Conservation (phyloP, 495 filamentous ascomycete genomes). For the Peziza echinospora region DNA sequence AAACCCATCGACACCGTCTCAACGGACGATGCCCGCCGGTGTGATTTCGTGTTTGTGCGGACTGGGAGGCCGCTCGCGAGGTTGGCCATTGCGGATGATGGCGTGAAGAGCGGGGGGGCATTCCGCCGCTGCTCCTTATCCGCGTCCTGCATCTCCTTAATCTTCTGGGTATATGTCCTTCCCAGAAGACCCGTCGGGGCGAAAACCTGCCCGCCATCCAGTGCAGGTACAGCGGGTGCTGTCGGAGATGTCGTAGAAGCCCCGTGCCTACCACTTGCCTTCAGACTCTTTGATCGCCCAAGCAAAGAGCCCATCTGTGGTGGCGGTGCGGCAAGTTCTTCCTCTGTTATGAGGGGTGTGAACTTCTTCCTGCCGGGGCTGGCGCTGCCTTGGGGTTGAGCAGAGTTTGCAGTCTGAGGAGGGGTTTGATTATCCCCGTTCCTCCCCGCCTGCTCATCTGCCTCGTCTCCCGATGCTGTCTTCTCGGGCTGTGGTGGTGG, state of each 20-base stretch:
- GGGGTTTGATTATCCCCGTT: conserved; percentile 4
- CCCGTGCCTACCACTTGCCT: conserved; percentile 3
- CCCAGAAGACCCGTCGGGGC: conserved; percentile 17
- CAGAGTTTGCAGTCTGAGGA: conserved; percentile 2
- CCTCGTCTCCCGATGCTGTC: conserved; percentile 4
- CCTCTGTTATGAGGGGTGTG: conserved; percentile 16
- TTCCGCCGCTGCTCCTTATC: not conserved
- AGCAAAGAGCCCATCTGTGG: conserved; percentile 8
- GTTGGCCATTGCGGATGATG: not conserved
- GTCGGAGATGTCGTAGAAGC: conserved; percentile 7
- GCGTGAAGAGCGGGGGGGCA: not conserved
- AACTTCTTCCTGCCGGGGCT: conserved; percentile 10
- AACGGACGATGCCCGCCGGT: not conserved
- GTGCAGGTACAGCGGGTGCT: conserved; percentile 2
- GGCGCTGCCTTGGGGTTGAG: conserved; percentile 8
- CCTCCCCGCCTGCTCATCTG: conserved; percentile 12
- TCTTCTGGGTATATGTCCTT: not conserved
- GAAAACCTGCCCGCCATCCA: conserved; percentile 11
- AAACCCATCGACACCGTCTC: too few species aligned
- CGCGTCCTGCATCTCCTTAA: not conserved
- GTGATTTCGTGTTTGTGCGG: not conserved
- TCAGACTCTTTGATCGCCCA: conserved; percentile 5
- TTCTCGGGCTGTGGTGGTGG: conserved; percentile 12
- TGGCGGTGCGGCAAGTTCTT: conserved; percentile 15
- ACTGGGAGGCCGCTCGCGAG: not conserved